Base-by-base conservation (phyloP, 2,329 filamentous ascomycete genomes). In the Aspergillus fischeri region DNA sequence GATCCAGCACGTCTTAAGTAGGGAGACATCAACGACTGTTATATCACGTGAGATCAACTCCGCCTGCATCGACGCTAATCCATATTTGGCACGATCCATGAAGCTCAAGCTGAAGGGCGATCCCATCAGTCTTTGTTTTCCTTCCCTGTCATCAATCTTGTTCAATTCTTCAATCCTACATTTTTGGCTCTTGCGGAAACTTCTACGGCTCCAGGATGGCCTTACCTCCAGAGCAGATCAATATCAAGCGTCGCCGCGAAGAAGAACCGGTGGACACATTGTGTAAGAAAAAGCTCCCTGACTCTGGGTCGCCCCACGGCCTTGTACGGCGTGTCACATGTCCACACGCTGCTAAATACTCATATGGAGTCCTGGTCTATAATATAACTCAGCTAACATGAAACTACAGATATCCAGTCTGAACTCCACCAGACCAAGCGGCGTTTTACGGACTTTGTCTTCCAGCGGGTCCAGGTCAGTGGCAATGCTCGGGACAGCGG, bases 241-340 rank as follows among this genome's bases (percentile, higher is more conserved):
- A 76, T 25, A 78, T 85, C 67, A 85, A 85, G 71, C 77, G 83
- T 55, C 81, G 82, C 62, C 78, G 82, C 55, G 78, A 79, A 55
- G 82, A 85, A 54, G 80, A 81, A 50, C 81, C 82, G 3, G 78
- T 83, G n/a, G 81, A 84, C 59, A 77, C 78, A 24, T 72, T 83
- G 51, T 79, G 78, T 81, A 77, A 56, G 71, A 55, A 48, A 48
- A 49, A 27, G 28, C 27, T 38, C 45, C 53, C 52, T 57, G 50
- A 27, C 45, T 51, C 52, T 45, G 58, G 50, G 32, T 59, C 52
- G 17, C 58, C 56, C 25, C 53, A 56, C 53, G 56, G 55, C 51
- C 41, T 56, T 48, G 42, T 45, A 25, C 44, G 11, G 24, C 21
- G 44, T 47, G 44, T 47, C 44, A 47, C 44, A 47, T 47, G 44